phyloP scores from a whole-genome alignment of 345 rosid species.

The Tarenaya hassleriana region DNA sequence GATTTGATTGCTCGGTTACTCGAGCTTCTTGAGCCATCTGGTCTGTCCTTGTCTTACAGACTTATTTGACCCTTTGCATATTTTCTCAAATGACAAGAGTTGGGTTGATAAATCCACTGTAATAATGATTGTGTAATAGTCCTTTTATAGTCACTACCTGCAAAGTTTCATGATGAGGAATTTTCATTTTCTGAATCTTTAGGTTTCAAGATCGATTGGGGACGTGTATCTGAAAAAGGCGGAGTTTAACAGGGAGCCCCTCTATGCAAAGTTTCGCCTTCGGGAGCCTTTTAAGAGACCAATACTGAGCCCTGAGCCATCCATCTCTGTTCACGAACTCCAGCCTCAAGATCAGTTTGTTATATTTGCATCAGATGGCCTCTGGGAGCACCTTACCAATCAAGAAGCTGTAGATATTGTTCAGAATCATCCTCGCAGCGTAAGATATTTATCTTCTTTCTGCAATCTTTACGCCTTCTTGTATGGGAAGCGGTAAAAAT shows the following conservation, averaged over 20 bases:
- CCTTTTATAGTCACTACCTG: no score
- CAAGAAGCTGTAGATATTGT: constrained; percentile 62
- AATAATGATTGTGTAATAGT: no score
- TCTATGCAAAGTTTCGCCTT: constrained; percentile 50
- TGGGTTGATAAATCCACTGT: not conserved
- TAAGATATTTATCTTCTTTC: constrained; percentile 23
- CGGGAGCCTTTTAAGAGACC: constrained; percentile 50
- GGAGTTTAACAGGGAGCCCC: constrained; percentile 64
- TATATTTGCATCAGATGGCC: constrained; percentile 64
- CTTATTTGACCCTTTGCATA: not conserved
- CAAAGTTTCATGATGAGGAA: no score
- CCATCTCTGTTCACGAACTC: constrained; percentile 47
- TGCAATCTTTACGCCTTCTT: no score
- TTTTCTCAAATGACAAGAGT: not conserved
- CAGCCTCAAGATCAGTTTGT: constrained; percentile 49
- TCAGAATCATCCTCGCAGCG: constrained; percentile 45
- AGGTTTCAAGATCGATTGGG: constrained; percentile 67
- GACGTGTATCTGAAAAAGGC: constrained; percentile 60
- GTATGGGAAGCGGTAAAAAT: no score
- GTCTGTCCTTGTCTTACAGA: no score
- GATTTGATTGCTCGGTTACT: no score
- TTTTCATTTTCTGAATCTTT: not conserved
- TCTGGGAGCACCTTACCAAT: constrained; percentile 61
- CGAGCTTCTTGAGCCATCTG: no score
- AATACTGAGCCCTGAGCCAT: constrained; percentile 53